These are phyloP conservation scores for Exophiala viscosa DNA, from an alignment of 2,329 filamentous ascomycete genomes.

Conservation along the genomic window DNA sequence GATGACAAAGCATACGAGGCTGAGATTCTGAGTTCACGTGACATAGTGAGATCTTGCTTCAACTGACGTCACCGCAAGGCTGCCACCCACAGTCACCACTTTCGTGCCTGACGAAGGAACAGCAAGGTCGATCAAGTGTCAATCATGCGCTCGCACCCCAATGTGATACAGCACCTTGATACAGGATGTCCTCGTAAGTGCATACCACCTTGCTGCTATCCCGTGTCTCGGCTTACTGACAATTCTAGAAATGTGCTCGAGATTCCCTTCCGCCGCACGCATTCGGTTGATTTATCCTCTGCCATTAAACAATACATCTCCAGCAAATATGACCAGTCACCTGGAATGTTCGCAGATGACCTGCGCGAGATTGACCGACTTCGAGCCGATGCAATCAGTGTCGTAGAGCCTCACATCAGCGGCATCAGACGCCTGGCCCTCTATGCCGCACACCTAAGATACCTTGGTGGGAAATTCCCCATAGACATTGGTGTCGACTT, in stretches of 20 bases:
- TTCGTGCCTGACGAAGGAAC: no score
- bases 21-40: background rate
- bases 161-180: background rate
- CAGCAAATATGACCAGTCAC: conserved; percentile 96
- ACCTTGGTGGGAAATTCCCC: conserved; percentile 92
- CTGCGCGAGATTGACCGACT: conserved; percentile 80
- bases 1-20: background rate
- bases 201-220: background rate
- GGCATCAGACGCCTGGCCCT: conserved; percentile 83
- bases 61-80: no score
- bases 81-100: no score
- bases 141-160: background rate
- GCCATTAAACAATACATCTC: conserved; percentile 95
- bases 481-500: conserved; percentile 89
- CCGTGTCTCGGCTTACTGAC: conserved; percentile 1
- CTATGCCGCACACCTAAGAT: conserved; percentile 89
- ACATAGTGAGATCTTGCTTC: background rate
- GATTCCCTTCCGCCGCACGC: conserved; percentile 83
- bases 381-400: conserved; percentile 79
- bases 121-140: background rate
- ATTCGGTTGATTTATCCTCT: conserved; percentile 70
- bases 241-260: conserved; percentile 54
- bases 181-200: conserved; percentile 24
- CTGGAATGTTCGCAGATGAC: conserved; percentile 91
- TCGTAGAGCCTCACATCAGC: conserved; percentile 80